A percentile compares a stretch with the other conserved stretches of the same genome.
phyloP scores from a whole-genome alignment of 768 basidiomycete species.

The Naganishia kalamii region DNA sequence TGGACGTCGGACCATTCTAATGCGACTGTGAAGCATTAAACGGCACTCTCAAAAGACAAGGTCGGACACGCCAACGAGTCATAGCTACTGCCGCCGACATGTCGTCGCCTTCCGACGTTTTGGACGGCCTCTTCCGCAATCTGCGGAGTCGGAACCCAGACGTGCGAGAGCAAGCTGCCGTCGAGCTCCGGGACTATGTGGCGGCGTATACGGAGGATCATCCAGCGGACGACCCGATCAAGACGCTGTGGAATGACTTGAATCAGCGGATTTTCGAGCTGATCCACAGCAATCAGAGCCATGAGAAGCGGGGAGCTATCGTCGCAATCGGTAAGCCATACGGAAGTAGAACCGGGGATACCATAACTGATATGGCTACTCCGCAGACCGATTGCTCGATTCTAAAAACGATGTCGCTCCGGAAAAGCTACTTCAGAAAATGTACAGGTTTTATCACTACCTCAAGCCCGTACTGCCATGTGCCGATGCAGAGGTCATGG shows the following conservation, averaged over 20 bases:
- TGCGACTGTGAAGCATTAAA: background rate
- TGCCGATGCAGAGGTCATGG: constrained; percentile 86
- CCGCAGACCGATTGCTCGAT: constrained; percentile 54
- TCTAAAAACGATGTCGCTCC: constrained; percentile 65
- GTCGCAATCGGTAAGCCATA: constrained; percentile 74
- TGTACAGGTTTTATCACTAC: constrained; percentile 46
- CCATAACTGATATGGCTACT: background rate
- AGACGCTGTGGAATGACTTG: constrained; percentile 61
- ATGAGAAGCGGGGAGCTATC: constrained; percentile 78
- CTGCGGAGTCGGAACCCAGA: constrained; percentile 26
- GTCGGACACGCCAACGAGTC: background rate
- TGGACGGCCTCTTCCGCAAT: constrained; percentile 50
- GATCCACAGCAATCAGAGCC: constrained; percentile 69
- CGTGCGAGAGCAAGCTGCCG: constrained; percentile 31
- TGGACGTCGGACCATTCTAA: background rate
- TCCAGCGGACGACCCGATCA: constrained; percentile 19
- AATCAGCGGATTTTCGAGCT: constrained; percentile 72
- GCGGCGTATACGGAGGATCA: constrained; percentile 20
- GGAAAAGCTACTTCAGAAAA: constrained; percentile 15
- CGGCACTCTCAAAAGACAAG: background rate
- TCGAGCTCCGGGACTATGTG: constrained; percentile 33
- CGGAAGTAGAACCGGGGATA: background rate
- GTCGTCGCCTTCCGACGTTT: constrained; percentile 58
- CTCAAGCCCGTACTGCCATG: constrained; percentile 87
- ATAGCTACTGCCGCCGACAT: background rate